A percentile compares a stretch with the other conserved stretches of the same genome.
phyloP scores from a whole-genome alignment of 495 filamentous ascomycete species.

The Parathielavia appendiculata region DNA sequence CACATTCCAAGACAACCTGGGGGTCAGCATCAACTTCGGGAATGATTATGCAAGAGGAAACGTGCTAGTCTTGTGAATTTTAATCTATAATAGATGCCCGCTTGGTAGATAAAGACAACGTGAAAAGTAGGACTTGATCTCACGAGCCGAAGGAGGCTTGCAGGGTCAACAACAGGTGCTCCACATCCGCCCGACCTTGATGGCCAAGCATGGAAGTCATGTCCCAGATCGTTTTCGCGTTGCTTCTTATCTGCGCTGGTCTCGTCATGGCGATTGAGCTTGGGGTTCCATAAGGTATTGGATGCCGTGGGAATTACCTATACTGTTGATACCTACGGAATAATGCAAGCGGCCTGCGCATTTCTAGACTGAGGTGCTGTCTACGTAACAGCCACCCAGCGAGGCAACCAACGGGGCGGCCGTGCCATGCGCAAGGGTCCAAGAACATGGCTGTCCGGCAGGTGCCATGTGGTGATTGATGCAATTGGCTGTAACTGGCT shows the following conservation, averaged over 20 bases:
- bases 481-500: background rate
- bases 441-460: background rate
- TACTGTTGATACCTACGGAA: no score
- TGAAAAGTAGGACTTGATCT: no score
- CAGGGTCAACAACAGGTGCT: background rate
- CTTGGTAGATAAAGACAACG: no score
- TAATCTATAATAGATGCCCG: no score
- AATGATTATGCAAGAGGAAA: no score
- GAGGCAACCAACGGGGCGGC: background rate
- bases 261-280: background rate
- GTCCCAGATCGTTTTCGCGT: background rate
- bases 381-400: constrained; percentile 3
- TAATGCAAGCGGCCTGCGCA: constrained; percentile 11
- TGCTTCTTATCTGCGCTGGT: background rate
- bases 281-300: no score
- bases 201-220: background rate
- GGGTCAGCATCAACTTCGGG: no score
- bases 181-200: constrained; percentile 2
- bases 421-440: background rate
- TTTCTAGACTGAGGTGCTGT: no score
- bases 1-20: no score
- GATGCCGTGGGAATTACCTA: no score
- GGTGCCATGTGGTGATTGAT: constrained; percentile 10
- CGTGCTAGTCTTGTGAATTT: no score
- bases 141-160: no score